Evolutionary conservation across 176 grass and related monocot genomes (phyloP), one percentile per base, ranked within the genome.

Genomic region (Poa annua): DNA sequence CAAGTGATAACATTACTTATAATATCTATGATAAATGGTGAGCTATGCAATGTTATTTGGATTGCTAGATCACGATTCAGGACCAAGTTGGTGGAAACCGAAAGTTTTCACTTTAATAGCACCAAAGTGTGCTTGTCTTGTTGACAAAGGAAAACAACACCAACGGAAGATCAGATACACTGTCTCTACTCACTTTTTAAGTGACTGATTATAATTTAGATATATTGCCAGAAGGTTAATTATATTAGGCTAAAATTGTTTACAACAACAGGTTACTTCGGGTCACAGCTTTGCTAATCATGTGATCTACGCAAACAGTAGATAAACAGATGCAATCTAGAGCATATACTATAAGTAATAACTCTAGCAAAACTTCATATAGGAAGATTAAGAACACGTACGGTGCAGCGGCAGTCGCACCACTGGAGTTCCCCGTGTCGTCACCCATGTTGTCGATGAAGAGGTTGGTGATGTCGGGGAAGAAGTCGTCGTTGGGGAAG

Each of bases 1-100:
- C 36, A 66, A 76, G 26, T 13, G 71, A 74, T 52, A 25, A 63
- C 38, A 25, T 86, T 53, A 63, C 36, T 45, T 50, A 74, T 19
- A 74, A 26, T 26, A 12, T 61, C 57, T 17, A 3, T 5, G 25
- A 25, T 22, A 71, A 7, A 44, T 25, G 11, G 68, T 47, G 68
- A 47, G 14, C 57, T 16, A 65, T 33, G 33, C 26, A 49, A 49
- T 29, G 41, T 0, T 70, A 44, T 56, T 5, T 38, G 19, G 12
- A 48, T 80, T 25, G 36, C 6, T 26, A 51, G 44, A 71, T 32
- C 12, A 38, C n/a, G 51, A 29, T 29, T 29, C 29, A 29, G 29
- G 29, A 5, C 20, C 6, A 1, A 36, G 10, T 22, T 16, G 14
- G 44, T 49, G 22, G 42, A 45, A 64, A 64, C 61, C 44, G 22